A percentile compares a stretch with the other conserved stretches of the same genome.
Conservation (phyloP, 2,329 filamentous ascomycete genomes). For the Aspergillus fumigatus region DNA sequence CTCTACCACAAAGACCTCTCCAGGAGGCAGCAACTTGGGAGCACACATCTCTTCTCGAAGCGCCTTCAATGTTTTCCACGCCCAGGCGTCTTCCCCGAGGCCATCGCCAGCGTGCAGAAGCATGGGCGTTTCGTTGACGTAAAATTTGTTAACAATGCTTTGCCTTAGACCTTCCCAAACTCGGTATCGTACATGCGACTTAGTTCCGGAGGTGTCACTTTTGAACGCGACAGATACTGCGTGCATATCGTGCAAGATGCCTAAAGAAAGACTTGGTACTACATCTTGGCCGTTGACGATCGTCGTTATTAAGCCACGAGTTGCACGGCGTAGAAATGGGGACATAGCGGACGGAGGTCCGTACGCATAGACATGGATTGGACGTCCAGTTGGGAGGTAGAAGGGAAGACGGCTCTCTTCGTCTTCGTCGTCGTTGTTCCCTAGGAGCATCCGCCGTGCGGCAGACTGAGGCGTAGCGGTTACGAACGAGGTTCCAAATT, state of each 20-base stretch:
- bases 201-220: constrained; percentile 63
- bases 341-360: constrained; percentile 71
- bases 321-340: constrained; percentile 63
- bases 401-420: constrained; percentile 26
- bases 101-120: constrained; percentile 44
- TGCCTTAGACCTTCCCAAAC: constrained; percentile 62
- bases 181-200: constrained; percentile 61
- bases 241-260: constrained; percentile 70
- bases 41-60: constrained; percentile 65
- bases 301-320: constrained; percentile 69
- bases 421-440: constrained; percentile 16
- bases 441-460: constrained; percentile 38
- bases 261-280: constrained; percentile 68
- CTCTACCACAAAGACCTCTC: constrained; percentile 71
- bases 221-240: constrained; percentile 69
- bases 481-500: constrained; percentile 55
- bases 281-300: constrained; percentile 69
- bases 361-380: constrained; percentile 76
- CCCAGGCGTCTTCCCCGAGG: constrained; percentile 64
- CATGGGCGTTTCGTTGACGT: constrained; percentile 45
- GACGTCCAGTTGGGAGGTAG: constrained; percentile 61
- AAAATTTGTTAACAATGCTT: constrained; percentile 60
- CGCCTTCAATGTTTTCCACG: constrained; percentile 61
- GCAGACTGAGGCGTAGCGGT: constrained; percentile 46
- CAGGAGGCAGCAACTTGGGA: constrained; percentile 67